Percentiles rank a stretch among this genome's conserved stretches.
These are phyloP conservation scores for Phaeosphaeria sp. DNA, from an alignment of 2,329 filamentous ascomycete species.

Conservation along the genomic window DNA sequence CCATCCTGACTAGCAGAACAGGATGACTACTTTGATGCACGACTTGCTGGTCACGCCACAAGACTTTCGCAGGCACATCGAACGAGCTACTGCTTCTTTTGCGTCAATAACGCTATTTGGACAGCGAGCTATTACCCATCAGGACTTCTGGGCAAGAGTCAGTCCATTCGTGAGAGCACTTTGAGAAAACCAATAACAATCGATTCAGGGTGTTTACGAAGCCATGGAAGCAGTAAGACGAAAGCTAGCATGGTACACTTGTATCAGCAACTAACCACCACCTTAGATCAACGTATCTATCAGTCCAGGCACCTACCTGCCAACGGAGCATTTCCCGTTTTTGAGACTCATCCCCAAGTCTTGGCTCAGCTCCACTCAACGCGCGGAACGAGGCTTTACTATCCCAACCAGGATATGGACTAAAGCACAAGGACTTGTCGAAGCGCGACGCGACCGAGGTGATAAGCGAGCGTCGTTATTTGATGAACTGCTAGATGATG, in stretches of 20 bases:
- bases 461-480: slow-evolving; percentile 32
- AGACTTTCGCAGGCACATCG: slow-evolving; percentile 46
- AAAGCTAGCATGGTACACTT: not conserved
- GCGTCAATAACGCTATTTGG: slow-evolving; percentile 24
- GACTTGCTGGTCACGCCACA: slow-evolving; percentile 54
- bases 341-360: slow-evolving; percentile 28
- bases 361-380: slow-evolving; percentile 17
- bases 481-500: slow-evolving; percentile 29
- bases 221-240: not conserved
- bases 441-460: slow-evolving; percentile 22
- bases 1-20: slow-evolving; percentile 13
- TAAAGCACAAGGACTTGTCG: slow-evolving; percentile 22
- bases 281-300: slow-evolving; percentile 20
- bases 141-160: slow-evolving; percentile 34
- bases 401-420: slow-evolving; percentile 23
- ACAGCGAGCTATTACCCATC: slow-evolving; percentile 22
- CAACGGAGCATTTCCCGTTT: slow-evolving; percentile 32
- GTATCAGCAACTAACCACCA: not conserved
- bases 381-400: slow-evolving; percentile 20
- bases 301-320: slow-evolving; percentile 29
- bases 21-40: slow-evolving; percentile 45
- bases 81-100: slow-evolving; percentile 26
- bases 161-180: slow-evolving; percentile 10
- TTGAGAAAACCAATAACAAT: not conserved
- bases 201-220: not conserved